phyloP scores from a whole-genome alignment of 352 stramenopile species.

The Saprolegnia parasitica region DNA sequence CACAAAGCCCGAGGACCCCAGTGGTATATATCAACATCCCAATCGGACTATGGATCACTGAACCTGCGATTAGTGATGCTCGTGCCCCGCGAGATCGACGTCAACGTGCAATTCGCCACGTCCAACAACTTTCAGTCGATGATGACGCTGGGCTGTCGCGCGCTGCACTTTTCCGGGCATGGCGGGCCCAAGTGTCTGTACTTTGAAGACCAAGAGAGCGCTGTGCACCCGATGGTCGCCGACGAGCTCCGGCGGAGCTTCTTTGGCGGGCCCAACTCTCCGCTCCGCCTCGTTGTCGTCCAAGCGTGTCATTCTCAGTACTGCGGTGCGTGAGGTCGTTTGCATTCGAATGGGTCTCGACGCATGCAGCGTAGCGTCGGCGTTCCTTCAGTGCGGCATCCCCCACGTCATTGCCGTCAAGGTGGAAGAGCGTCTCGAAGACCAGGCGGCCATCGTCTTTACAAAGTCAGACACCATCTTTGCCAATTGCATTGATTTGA shows the following conservation, averaged over 20 bases:
- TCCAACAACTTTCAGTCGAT: conserved; percentile 89
- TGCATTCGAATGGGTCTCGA: conserved; percentile 13
- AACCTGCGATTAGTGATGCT: conserved; percentile 41
- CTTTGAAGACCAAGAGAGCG: conserved; percentile 90
- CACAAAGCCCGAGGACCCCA: background rate
- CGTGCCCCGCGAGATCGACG: conserved; percentile 77
- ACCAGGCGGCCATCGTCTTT: conserved; percentile 83
- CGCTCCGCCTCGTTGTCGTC: conserved; percentile 71
- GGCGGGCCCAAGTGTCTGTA: conserved; percentile 89
- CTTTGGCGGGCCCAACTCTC: conserved; percentile 44
- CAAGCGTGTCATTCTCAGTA: conserved; percentile 73
- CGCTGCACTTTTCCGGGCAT: conserved; percentile 94
- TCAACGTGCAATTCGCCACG: conserved; percentile 93
- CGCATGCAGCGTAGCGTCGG: conserved; percentile 44
- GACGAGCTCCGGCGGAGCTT: conserved; percentile 62
- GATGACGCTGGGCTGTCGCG: conserved; percentile 87
- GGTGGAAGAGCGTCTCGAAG: conserved; percentile 79
- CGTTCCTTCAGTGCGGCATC: conserved; percentile 86
- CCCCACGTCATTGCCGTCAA: conserved; percentile 89
- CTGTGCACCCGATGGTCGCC: conserved; percentile 73
- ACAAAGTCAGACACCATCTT: conserved; percentile 36
- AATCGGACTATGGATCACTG: conserved; percentile 6
- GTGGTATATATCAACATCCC: background rate
- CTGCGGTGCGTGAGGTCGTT: conserved; percentile 27
- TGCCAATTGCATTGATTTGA: conserved; percentile 17